Evolutionary conservation across 768 basidiomycete genomes (phyloP), one percentile per base, ranked within the genome.

Genomic region (Boletus reticuloceps): DNA sequence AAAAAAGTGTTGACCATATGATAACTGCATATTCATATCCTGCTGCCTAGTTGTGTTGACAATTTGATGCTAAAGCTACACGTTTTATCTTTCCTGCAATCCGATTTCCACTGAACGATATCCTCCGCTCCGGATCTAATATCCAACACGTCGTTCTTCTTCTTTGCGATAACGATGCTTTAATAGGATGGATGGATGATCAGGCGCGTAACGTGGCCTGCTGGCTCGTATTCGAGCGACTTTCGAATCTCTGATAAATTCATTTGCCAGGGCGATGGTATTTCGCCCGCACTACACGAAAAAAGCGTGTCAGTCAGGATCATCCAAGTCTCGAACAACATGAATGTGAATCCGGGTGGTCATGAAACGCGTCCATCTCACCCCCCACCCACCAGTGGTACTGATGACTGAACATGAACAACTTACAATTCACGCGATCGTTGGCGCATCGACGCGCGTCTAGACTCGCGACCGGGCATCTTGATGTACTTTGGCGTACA

Each of bases 401-500:
- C 7, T 29, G 29, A 8, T 9, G 8, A 29, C 2, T 29, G 8
- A 29, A 29, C 29, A 29, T 29, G 27, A 37, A 37, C 36, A 6
- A 58, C 68, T 44, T 22, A 70, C 69, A 70, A 61, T 12, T 68
- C 63, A 11, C 49, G 67, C 38, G 64, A 56, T 37, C 58, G 63
- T 31, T 63, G 69, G 40, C 64, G 69, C 60, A 59, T 56, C 12
- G 54, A 58, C 9, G n/a, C 44, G 45, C 54, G 59, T 42, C 57
- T 47, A 20, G 65, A 40, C 46, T 79, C 77, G 31, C 76, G 75
- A 11, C 77, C 76, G 13, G 82, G 82, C 49, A 84, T 71, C 58
- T 77, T 79, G 51, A 84, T 76, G 52, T 74, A 75, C 58, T 72
- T 74, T 41, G 82, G 82, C 22, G 81, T 79, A 63, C 81, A 74